Conservation (phyloP, 2,329 filamentous ascomycete species). For the Fusarium secorum region DNA sequence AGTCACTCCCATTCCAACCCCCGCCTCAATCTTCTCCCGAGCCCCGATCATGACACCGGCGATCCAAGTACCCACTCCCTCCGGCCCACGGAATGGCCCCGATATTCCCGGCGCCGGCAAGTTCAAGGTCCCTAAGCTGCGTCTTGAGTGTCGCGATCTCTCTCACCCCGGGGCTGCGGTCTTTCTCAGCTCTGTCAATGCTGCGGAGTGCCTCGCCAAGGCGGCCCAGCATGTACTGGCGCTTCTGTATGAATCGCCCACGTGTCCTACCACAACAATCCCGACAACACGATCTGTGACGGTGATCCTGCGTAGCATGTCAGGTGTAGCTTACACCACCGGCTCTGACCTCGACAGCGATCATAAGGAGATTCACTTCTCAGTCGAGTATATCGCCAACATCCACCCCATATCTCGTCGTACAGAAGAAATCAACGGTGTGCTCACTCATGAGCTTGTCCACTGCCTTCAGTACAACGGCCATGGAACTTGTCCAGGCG, state of each 20-base stretch:
- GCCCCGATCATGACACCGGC: conserved; percentile 42
- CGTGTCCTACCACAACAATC: conserved; percentile 50
- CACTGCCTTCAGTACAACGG: conserved; percentile 91
- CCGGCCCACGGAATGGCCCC: conserved; percentile 22
- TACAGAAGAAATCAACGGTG: conserved; percentile 75
- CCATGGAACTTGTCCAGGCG: conserved; percentile 68
- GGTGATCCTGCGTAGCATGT: conserved; percentile 79
- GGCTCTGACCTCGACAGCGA: conserved; percentile 80
- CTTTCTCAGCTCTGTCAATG: conserved; percentile 74
- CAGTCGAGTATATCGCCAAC: conserved; percentile 73
- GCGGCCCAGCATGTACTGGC: conserved; percentile 74
- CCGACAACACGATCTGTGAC: conserved; percentile 85
- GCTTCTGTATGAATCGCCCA: conserved; percentile 71
- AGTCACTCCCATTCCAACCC: conserved; percentile 35
- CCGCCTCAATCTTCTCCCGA: conserved; percentile 34
- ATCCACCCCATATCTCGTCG: conserved; percentile 54
- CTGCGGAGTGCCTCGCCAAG: conserved; percentile 65
- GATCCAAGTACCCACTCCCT: conserved; percentile 29
- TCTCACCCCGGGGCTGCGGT: conserved; percentile 65
- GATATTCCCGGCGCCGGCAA: conserved; percentile 22
- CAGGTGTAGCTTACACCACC: conserved; percentile 88
- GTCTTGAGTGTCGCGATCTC: conserved; percentile 67
- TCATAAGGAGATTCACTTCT: conserved; percentile 94
- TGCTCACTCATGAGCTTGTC: conserved; percentile 90
- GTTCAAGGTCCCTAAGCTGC: conserved; percentile 63